Percentiles rank a stretch among this genome's conserved stretches.
Evolutionary conservation across 2,329 filamentous ascomycete species (phyloP).

Genomic region (Sclerotinia borealis): DNA sequence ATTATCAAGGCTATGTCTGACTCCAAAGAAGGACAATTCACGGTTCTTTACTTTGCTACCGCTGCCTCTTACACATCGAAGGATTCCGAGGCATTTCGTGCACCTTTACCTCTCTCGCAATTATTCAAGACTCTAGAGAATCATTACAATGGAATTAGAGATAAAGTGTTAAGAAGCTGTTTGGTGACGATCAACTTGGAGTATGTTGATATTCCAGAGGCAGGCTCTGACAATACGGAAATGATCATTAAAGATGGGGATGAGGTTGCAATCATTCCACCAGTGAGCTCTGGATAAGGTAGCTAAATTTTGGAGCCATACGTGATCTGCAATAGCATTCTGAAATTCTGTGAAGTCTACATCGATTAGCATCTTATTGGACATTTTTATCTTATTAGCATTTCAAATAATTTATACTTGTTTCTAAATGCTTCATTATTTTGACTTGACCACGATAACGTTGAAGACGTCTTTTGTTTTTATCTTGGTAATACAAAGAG

Average conservation of each 20-base stretch:
- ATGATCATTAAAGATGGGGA: slow-evolving; percentile 63
- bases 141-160: slow-evolving; percentile 62
- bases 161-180: slow-evolving; percentile 64
- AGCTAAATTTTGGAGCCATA: background rate
- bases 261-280: slow-evolving; percentile 82
- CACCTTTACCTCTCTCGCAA: slow-evolving; percentile 55
- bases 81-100: slow-evolving; percentile 57
- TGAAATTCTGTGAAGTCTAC: background rate
- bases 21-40: slow-evolving; percentile 55
- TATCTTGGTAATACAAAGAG: background rate
- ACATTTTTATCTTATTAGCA: background rate
- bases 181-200: slow-evolving; percentile 75
- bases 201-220: slow-evolving; percentile 62
- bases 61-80: slow-evolving; percentile 67
- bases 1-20: slow-evolving; percentile 13
- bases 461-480: background rate
- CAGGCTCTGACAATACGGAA: slow-evolving; percentile 36
- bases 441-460: no score
- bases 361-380: background rate
- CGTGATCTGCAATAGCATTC: background rate
- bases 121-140: slow-evolving; percentile 65
- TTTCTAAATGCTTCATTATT: background rate
- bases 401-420: background rate
- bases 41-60: slow-evolving; percentile 74
- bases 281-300: slow-evolving; percentile 73